Base-by-base conservation (phyloP, 108 stramenopile species). In the Cylindrotheca closterium region DNA sequence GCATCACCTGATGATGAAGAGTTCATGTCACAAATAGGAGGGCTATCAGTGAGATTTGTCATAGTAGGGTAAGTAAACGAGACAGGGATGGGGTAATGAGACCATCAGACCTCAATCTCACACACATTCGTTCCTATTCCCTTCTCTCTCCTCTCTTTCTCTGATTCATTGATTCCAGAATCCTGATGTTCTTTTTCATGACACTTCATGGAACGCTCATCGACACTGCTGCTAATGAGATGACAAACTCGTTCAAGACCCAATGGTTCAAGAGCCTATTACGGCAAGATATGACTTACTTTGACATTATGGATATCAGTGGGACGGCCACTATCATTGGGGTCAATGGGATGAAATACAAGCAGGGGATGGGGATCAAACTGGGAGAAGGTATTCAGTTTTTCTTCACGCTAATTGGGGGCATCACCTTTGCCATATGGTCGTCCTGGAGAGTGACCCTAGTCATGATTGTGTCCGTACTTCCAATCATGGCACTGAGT, bases 241-340 rank as follows among this genome's bases (percentile, higher is more conserved):
- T 77, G 75, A 71, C 80, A 0, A 23, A 31, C 2, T 58, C 51
- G 24, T 26, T 77, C 15, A 73, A 81, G 34, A 27, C 8, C 3
- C 12, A 63, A 4, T 81, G 80, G 80, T 77, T 85, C 55, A 59
- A 63, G n/a, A 74, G 80, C 1, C 63, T 85, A 12, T 54, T 85
- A 1, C 26, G 75, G 23, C 73, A 81, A 55, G 84, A 85, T 48
- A 76, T 85, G 73, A 63, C 79, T n/a, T 85, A 78, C 62, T 78
- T 65, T 65, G 83, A 85, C 37, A 37, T 70, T 34, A 56, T 62
- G 25, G 79, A 85, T 67, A 71, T 81, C 2, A 56, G 75, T 0
- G 77, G 66, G 8, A 55, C 73, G 1, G 74, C 84, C 18, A 68
- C 79, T 2, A 64, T 74, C 28, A 74, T 79, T 47, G 47, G 67